Percentiles rank a stretch among this genome's conserved stretches.
Conservation (phyloP, 1,284 basidiomycete species). For the Austroboletus niveus region DNA sequence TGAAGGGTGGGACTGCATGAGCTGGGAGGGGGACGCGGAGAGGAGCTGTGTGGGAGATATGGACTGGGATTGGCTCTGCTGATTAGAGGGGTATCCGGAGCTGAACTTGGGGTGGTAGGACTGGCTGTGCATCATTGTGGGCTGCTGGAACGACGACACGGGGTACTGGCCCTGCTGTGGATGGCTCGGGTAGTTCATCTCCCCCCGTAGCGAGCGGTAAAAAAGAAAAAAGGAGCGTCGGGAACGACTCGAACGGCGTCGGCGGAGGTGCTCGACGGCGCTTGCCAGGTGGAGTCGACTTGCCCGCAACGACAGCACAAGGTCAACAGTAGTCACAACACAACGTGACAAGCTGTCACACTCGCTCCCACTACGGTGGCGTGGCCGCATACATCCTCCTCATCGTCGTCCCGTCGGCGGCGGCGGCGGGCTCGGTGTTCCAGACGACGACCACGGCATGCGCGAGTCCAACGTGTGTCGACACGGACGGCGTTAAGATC, state of each 20-base stretch:
- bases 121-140: conserved; percentile 13
- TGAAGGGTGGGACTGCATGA: conserved; percentile 16
- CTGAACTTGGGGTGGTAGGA: conserved; percentile 18
- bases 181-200: conserved; percentile 28
- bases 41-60: conserved; percentile 29
- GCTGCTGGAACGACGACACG: conserved; percentile 21
- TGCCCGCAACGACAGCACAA: conserved; percentile 3
- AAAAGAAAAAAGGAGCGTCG: not conserved
- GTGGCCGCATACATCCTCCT: not conserved
- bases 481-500: conserved; percentile 12
- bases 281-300: not conserved
- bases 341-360: conserved; percentile 26
- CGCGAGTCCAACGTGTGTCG: not conserved
- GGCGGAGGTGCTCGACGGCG: conserved; percentile 7
- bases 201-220: not conserved
- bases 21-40: conserved; percentile 20
- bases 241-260: conserved; percentile 1
- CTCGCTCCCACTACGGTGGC: conserved; percentile 10
- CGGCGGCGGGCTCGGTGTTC: not conserved
- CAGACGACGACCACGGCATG: not conserved
- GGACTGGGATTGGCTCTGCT: conserved; percentile 13
- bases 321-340: conserved; percentile 22
- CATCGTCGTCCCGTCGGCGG: not conserved
- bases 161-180: conserved; percentile 24
- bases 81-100: conserved; percentile 13